Evolutionary conservation across 192 early-diverging fungal genomes (phyloP), one percentile per base, ranked within the genome.

Genomic region (Umbelopsis vinacea): DNA sequence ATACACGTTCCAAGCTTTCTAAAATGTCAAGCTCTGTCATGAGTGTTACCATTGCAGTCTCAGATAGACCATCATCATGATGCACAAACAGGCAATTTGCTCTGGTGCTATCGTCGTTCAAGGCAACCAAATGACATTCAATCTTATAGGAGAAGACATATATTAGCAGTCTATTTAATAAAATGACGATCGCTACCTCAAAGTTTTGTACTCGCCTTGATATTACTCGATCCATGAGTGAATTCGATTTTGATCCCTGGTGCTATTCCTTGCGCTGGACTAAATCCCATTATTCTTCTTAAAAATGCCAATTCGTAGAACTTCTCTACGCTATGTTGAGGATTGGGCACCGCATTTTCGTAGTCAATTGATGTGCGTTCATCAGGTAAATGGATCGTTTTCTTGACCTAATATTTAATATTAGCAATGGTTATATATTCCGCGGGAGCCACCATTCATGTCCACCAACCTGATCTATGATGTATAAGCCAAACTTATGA

Each of bases 401-500:
- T 50, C 48, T 50, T 50, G 48, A 50, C 6, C 48, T 50, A 15
- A 2, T 6, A 50, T n/a, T 15, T 0, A 50, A 19, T 6, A 50
- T 50, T 10, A 29, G 29, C 29, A 21, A n/a, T 50, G 15, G 1
- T 3, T n/a, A 19, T 21, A 15, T 43, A 4, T 43, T 0, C 14
- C 48, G 1, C 11, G n/a, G 11, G 9, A 6, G 15, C 17, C n/a
- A 50, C 5, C 15, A 17, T 63, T 37, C 24, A 19, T 17, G 7
- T 37, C 29, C 35, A 52, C 50, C 15, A 23, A 77, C 78, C 75
- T 79, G 78, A 55, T 84, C 78, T 2, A 82, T 66, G 11, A 84
- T 55, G 66, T 84, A 84, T 19, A 84, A 37, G 23, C 80, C 79
- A 45, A 78, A 84, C 5, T 74, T 75, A 22, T 82, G 83, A 21